These are phyloP conservation scores for Shiraia bambusicola DNA, from an alignment of 2,329 filamentous ascomycete species.

Conservation along the genomic window DNA sequence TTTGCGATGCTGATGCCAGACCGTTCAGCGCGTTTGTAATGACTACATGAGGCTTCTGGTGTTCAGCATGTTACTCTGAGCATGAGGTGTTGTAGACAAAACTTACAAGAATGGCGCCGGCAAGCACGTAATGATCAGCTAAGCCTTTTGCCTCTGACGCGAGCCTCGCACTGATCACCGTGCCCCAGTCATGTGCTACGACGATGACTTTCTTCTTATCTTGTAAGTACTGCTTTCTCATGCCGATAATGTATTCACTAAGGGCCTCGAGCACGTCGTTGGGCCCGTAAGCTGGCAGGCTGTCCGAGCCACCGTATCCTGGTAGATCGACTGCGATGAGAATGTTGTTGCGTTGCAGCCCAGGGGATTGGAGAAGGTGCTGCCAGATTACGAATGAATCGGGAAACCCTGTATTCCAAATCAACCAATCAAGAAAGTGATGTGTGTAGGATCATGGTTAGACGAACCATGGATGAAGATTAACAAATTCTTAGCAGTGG, in stretches of 20 bases:
- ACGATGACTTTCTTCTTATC: conserved; percentile 44
- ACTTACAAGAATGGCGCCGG: conserved; percentile 56
- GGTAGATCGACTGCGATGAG: conserved; percentile 60
- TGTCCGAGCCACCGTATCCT: conserved; percentile 60
- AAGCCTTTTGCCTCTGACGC: conserved; percentile 60
- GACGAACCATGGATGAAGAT: conserved; percentile 55
- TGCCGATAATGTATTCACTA: conserved; percentile 54
- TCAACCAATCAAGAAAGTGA: neutral
- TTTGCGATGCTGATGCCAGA: conserved; percentile 49
- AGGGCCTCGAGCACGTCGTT: conserved; percentile 56
- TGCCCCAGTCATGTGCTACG: conserved; percentile 59
- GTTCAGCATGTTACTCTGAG: neutral
- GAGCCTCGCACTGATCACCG: conserved; percentile 54
- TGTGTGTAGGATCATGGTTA: neutral
- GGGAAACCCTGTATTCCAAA: conserved; percentile 51
- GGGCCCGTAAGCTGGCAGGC: conserved; percentile 52
- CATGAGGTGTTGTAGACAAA: neutral
- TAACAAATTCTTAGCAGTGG: conserved; percentile 45
- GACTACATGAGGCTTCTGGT: conserved; percentile 44
- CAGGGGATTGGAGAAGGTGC: conserved; percentile 47
- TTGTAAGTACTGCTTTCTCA: conserved; percentile 49
- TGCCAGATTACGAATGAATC: conserved; percentile 60
- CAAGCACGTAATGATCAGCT: conserved; percentile 58
- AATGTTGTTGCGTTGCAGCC: conserved; percentile 43
- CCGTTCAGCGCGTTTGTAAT: conserved; percentile 47